A percentile compares a stretch with the other conserved stretches of the same genome.
phyloP scores from a whole-genome alignment of 202 grass and related monocot genomes.

The Carex arenaria region DNA sequence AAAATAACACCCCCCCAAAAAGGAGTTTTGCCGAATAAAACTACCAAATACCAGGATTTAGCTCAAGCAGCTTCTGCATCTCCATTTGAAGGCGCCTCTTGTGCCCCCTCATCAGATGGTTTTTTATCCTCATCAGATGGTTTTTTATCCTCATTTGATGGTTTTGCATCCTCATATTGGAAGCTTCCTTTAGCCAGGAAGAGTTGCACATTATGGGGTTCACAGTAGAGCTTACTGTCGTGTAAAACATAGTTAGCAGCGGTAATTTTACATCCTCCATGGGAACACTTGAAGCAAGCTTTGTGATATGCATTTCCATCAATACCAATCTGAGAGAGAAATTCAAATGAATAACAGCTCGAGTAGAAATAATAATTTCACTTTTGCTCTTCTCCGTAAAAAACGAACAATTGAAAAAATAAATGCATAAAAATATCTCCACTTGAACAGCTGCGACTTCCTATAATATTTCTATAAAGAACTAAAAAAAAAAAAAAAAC shows the following conservation, averaged over 20 bases:
- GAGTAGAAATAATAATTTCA: background rate
- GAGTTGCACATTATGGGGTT: slow-evolving; percentile 84
- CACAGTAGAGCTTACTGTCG: slow-evolving; percentile 92
- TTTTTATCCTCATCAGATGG: slow-evolving; percentile 51
- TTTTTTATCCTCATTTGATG: slow-evolving; percentile 57
- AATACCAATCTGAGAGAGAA: slow-evolving; percentile 56
- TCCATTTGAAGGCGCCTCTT: slow-evolving; percentile 25
- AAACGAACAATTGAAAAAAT: background rate
- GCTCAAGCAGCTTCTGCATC: slow-evolving; percentile 11
- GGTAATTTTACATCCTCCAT: slow-evolving; percentile 78
- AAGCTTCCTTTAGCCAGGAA: slow-evolving; percentile 94
- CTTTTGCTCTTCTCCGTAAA: background rate
- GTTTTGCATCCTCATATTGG: slow-evolving; percentile 61
- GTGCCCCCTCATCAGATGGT: slow-evolving; percentile 30
- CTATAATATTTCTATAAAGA: background rate
- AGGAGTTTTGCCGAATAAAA: background rate
- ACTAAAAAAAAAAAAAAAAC: slow-evolving; percentile 9
- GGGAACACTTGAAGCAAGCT: slow-evolving; percentile 84
- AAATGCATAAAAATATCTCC: background rate
- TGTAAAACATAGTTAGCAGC: slow-evolving; percentile 75
- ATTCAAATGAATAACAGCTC: slow-evolving; percentile 11
- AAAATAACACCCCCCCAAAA: slow-evolving; percentile 9
- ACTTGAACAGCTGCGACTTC: background rate
- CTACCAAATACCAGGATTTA: slow-evolving; percentile 19
- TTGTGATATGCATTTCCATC: slow-evolving; percentile 82